A percentile compares a stretch with the other conserved stretches of the same genome.
Evolutionary conservation across 495 filamentous ascomycete genomes (phyloP).

Genomic region (Penicillium paxilli): DNA sequence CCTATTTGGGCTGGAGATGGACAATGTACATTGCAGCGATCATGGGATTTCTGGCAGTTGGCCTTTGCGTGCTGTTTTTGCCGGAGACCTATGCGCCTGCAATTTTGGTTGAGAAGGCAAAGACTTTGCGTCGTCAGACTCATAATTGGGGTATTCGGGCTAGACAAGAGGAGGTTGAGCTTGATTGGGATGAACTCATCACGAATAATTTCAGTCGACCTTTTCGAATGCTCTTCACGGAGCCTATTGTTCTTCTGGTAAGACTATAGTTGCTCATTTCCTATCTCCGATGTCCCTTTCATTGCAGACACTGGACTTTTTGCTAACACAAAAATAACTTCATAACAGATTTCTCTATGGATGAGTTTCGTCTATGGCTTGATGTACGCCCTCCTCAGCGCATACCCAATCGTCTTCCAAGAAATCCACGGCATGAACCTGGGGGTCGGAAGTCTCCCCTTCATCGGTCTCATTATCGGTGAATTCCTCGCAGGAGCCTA

Average conservation of each 20-base stretch:
- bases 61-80: slow-evolving; percentile 31
- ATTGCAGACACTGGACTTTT: too few species aligned
- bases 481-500: slow-evolving; percentile 33
- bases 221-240: slow-evolving; percentile 47
- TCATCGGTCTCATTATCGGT: slow-evolving; percentile 42
- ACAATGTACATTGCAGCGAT: slow-evolving; percentile 46
- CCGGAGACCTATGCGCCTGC: slow-evolving; percentile 43
- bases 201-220: slow-evolving; percentile 45
- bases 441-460: slow-evolving; percentile 38
- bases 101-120: slow-evolving; percentile 39
- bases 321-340: neutral
- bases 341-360: slow-evolving; percentile 42
- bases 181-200: slow-evolving; percentile 41
- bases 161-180: slow-evolving; percentile 48
- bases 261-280: neutral
- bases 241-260: slow-evolving; percentile 36
- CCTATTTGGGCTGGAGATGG: slow-evolving; percentile 50
- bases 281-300: neutral
- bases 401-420: slow-evolving; percentile 44
- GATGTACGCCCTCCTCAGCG: slow-evolving; percentile 41
- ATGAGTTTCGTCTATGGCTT: slow-evolving; percentile 49
- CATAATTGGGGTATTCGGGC: slow-evolving; percentile 52
- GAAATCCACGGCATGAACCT: slow-evolving; percentile 37
- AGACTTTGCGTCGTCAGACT: slow-evolving; percentile 40
- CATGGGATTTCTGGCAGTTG: slow-evolving; percentile 35